A percentile compares a stretch with the other conserved stretches of the same genome.
These are phyloP conservation scores for Noccaea caerulescens DNA, from an alignment of 345 rosid genomes.

Conservation along the genomic window DNA sequence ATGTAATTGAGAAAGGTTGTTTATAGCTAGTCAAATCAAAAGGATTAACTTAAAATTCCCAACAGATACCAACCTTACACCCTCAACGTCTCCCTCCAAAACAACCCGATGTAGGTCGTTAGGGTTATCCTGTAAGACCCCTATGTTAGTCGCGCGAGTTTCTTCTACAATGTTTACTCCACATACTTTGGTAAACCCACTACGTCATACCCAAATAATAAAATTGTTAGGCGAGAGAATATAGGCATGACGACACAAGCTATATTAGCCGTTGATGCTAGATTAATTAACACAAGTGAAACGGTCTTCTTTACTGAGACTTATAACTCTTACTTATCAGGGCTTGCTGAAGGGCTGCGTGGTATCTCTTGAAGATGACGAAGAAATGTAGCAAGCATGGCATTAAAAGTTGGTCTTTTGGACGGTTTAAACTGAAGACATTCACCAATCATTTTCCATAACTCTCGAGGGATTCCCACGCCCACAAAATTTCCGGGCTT, in stretches of 20 bases:
- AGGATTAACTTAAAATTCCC: slow-evolving; percentile 17
- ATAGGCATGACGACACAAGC: slow-evolving; percentile 16
- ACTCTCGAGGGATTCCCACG: slow-evolving; percentile 90
- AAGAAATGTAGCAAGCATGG: slow-evolving; percentile 88
- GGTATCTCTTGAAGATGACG: slow-evolving; percentile 95
- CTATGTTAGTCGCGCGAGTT: slow-evolving; percentile 52
- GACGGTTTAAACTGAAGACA: slow-evolving; percentile 94
- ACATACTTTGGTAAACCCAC: slow-evolving; percentile 58
- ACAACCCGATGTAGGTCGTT: slow-evolving; percentile 70
- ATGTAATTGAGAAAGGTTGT: slow-evolving; percentile 23
- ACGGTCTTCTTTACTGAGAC: slow-evolving; percentile 18
- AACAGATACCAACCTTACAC: slow-evolving; percentile 76
- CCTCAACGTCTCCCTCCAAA: slow-evolving; percentile 71
- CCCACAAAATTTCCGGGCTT: slow-evolving; percentile 86
- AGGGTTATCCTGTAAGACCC: slow-evolving; percentile 60
- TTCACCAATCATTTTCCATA: slow-evolving; percentile 99
- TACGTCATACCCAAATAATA: slow-evolving; percentile 38
- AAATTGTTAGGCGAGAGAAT: slow-evolving; percentile 21
- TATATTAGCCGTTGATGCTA: slow-evolving; percentile 1
- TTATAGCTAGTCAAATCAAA: slow-evolving; percentile 29
- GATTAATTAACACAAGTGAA: slow-evolving; percentile 3
- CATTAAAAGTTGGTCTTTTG: slow-evolving; percentile 84
- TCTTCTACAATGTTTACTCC: slow-evolving; percentile 64
- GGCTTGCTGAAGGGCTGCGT: slow-evolving; percentile 88
- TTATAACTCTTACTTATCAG: slow-evolving; percentile 68